Evolutionary conservation across 1,284 basidiomycete genomes (phyloP).

Genomic region (Termitomyces sp.): DNA sequence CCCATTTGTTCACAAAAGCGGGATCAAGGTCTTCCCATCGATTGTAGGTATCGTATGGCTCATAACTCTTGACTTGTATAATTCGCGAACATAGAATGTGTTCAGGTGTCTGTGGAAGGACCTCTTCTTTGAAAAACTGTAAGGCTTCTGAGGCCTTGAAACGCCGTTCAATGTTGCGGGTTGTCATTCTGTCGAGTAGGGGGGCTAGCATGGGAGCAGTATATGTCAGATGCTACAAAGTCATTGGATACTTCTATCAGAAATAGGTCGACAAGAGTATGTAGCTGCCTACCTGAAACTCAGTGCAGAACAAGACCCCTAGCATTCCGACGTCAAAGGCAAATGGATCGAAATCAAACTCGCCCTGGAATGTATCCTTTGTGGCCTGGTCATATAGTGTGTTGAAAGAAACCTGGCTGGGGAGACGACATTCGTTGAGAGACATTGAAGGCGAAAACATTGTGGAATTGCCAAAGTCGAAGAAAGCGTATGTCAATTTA

Average conservation of each 20-base stretch:
- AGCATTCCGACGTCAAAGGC: constrained; percentile 25
- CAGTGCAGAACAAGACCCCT: constrained; percentile 16
- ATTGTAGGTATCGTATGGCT: background rate
- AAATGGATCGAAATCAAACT: constrained; percentile 28
- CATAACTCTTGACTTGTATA: background rate
- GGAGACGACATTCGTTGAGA: constrained; percentile 8
- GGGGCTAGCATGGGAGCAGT: constrained; percentile 16
- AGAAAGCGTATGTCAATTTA: constrained; percentile 15
- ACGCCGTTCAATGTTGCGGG: constrained; percentile 12
- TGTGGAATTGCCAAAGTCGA: too few relatives aligned
- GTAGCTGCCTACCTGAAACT: constrained; percentile 14
- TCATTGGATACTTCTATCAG: background rate
- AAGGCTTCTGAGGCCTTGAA: constrained; percentile 23
- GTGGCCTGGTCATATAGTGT: constrained; percentile 8
- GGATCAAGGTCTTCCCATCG: constrained; percentile 6
- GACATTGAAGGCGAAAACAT: too few relatives aligned
- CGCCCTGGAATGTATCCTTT: constrained; percentile 21
- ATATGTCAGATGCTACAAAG: constrained; percentile 15
- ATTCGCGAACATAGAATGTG: background rate
- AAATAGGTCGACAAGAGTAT: background rate
- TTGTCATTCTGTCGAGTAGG: constrained; percentile 25
- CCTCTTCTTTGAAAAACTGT: constrained; percentile 20
- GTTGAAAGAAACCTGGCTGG: constrained; percentile 10
- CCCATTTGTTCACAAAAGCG: constrained; percentile 2
- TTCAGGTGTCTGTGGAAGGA: background rate